These are phyloP conservation scores for Aspergillus thermomutatus DNA, from an alignment of 2,329 filamentous ascomycete genomes.

Conservation along the genomic window DNA sequence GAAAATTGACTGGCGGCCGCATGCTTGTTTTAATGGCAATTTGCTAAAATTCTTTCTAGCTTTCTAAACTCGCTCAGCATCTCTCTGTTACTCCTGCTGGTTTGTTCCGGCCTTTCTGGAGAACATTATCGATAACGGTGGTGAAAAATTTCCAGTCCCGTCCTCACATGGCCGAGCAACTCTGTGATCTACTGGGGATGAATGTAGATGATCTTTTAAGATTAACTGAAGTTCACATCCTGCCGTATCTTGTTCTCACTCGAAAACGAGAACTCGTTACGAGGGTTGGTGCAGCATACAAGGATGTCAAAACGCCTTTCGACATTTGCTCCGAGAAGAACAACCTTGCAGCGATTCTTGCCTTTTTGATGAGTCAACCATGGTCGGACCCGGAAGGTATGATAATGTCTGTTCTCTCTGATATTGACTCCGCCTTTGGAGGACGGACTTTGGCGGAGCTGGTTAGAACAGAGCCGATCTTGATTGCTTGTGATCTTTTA, in stretches of 20 bases:
- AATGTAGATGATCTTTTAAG: constrained; percentile 71
- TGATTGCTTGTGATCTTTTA: constrained; percentile 75
- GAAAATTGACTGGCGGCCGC: neutral
- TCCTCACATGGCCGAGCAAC: constrained; percentile 75
- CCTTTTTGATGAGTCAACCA: constrained; percentile 55
- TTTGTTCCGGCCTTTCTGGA: constrained; percentile 85
- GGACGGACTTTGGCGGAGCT: constrained; percentile 64
- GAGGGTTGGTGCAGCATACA: constrained; percentile 70
- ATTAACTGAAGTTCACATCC: constrained; percentile 72
- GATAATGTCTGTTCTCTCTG: constrained; percentile 65
- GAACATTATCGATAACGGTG: constrained; percentile 73
- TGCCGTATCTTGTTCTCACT: constrained; percentile 81
- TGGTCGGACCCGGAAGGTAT: constrained; percentile 65
- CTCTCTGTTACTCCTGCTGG: constrained; percentile 61
- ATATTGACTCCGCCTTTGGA: constrained; percentile 68
- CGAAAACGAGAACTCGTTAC: constrained; percentile 75
- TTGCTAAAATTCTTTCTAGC: constrained; percentile 32
- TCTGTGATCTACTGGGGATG: constrained; percentile 78
- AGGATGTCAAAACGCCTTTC: constrained; percentile 51
- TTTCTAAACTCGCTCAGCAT: constrained; percentile 68
- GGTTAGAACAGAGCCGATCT: constrained; percentile 70
- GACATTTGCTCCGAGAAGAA: constrained; percentile 59
- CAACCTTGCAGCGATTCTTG: constrained; percentile 58
- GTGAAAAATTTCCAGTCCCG: constrained; percentile 76
- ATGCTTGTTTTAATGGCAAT: neutral